Conservation (phyloP, 1,139 yeast species). For the Candida buenavistaensis region DNA sequence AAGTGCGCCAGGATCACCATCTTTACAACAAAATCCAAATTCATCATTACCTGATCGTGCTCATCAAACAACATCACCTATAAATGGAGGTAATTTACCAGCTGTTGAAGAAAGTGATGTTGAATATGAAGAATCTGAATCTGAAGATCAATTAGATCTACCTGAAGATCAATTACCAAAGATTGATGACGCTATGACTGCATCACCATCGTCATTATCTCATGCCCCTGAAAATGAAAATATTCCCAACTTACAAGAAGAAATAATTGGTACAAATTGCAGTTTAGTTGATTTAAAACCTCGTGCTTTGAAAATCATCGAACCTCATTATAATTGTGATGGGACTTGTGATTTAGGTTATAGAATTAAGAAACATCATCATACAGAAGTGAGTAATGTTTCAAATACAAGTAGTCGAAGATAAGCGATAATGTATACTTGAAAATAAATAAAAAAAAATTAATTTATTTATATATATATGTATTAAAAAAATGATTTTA, state of each 20-base stretch:
- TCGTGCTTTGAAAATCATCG: conserved; percentile 10
- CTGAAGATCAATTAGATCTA: not conserved
- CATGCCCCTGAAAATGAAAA: conserved; percentile 4
- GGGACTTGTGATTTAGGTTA: conserved; percentile 48
- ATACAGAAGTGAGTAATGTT: conserved; percentile 38
- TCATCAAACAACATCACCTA: conserved; percentile 2
- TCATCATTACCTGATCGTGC: conserved; percentile 2
- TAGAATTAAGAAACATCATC: conserved; percentile 45
- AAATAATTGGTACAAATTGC: too few relatives aligned
- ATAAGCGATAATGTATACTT: too few relatives aligned
- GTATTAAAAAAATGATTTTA: too few relatives aligned
- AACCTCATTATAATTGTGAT: conserved; percentile 23
- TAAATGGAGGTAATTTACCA: conserved; percentile 11
- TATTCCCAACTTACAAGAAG: too few relatives aligned
- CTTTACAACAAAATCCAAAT: conserved; percentile 1
- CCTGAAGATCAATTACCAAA: not conserved
- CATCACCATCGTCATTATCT: conserved; percentile 14
- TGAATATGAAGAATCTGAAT: conserved; percentile 10
- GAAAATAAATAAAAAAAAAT: not conserved
- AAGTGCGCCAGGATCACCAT: conserved; percentile 3
- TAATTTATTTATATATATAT: conserved; percentile 2
- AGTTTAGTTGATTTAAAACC: conserved; percentile 12
- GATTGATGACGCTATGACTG: conserved; percentile 1
- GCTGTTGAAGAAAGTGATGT: conserved; percentile 14
- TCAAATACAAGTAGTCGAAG: conserved; percentile 16